Percentiles rank a stretch among this genome's conserved stretches.
These are phyloP conservation scores for Trichoderma koningiopsis DNA, from an alignment of 2,329 filamentous ascomycete species.

Conservation along the genomic window DNA sequence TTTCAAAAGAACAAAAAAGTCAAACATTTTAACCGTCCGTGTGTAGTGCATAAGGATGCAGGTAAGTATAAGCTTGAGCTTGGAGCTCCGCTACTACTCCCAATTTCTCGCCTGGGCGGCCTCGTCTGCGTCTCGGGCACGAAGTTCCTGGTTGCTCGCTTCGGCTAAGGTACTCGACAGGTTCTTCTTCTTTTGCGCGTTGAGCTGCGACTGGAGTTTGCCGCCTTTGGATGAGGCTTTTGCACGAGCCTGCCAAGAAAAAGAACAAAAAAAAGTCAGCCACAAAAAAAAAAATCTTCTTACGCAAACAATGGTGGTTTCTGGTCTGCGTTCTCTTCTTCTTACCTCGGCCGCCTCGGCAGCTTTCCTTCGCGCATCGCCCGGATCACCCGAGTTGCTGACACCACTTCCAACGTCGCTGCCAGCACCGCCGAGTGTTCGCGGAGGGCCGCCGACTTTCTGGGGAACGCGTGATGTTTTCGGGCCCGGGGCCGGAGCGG, in stretches of 20 bases:
- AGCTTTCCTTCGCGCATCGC: conserved; percentile 71
- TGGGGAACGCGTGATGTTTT: conserved; percentile 55
- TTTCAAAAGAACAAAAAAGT: background rate
- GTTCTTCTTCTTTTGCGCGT: conserved; percentile 75
- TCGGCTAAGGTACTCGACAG: conserved; percentile 67
- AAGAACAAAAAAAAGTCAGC: background rate
- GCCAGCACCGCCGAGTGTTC: conserved; percentile 61
- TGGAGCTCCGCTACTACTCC: conserved; percentile 30
- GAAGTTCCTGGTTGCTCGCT: conserved; percentile 66
- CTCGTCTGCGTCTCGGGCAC: conserved; percentile 68
- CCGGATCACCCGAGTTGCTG: conserved; percentile 36
- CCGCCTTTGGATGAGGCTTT: conserved; percentile 60
- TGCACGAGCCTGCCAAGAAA: conserved; percentile 58
- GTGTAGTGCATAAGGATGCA: background rate
- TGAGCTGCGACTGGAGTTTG: conserved; percentile 70
- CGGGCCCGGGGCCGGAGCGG: conserved; percentile 49
- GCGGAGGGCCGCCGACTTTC: conserved; percentile 57
- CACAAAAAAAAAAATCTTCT: background rate
- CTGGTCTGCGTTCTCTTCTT: conserved; percentile 32
- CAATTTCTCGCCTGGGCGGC: conserved; percentile 45
- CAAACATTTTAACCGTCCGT: background rate
- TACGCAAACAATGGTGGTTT: background rate
- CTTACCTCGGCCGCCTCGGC: conserved; percentile 83
- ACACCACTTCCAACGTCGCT: conserved; percentile 33
- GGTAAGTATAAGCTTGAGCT: background rate